Evolutionary conservation across 345 rosid species (phyloP).

Genomic region (Geranium rotundifolium): DNA sequence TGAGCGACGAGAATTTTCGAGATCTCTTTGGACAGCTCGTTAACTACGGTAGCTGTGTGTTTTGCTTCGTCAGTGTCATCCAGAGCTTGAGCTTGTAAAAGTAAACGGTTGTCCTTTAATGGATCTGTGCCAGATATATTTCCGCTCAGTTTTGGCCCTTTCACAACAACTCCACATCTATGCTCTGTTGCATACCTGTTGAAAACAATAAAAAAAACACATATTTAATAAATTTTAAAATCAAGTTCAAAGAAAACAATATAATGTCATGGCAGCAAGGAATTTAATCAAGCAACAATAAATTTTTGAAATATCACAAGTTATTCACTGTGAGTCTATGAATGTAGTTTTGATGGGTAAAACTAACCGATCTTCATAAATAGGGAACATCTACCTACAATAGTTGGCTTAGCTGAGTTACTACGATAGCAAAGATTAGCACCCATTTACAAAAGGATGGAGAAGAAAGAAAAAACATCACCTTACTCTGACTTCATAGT

Average conservation of each 20-base stretch:
- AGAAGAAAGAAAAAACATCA: constrained; percentile 13
- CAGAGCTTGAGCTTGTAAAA: constrained; percentile 63
- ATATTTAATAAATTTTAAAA: background rate
- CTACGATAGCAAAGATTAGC: background rate
- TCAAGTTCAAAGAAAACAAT: background rate
- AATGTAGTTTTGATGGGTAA: too few species aligned
- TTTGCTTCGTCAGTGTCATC: constrained; percentile 81
- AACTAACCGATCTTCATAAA: too few species aligned
- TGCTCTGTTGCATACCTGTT: constrained; percentile 93
- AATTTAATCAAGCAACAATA: too few species aligned
- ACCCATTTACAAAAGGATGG: too few species aligned
- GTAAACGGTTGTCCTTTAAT: constrained; percentile 74
- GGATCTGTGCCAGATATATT: constrained; percentile 97
- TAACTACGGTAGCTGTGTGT: constrained; percentile 74
- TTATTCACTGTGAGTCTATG: too few species aligned
- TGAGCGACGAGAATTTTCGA: constrained; percentile 60
- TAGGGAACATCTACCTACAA: too few species aligned
- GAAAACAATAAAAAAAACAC: background rate
- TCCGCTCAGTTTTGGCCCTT: constrained; percentile 83
- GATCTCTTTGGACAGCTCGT: constrained; percentile 76
- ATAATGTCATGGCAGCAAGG: too few species aligned
- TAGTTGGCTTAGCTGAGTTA: background rate
- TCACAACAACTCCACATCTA: constrained; percentile 94
- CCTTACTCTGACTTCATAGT: constrained; percentile 95
- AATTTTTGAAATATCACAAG: too few species aligned